Base-by-base conservation (phyloP, 2,329 filamentous ascomycete species). In the Coniochaeta ligniaria region DNA sequence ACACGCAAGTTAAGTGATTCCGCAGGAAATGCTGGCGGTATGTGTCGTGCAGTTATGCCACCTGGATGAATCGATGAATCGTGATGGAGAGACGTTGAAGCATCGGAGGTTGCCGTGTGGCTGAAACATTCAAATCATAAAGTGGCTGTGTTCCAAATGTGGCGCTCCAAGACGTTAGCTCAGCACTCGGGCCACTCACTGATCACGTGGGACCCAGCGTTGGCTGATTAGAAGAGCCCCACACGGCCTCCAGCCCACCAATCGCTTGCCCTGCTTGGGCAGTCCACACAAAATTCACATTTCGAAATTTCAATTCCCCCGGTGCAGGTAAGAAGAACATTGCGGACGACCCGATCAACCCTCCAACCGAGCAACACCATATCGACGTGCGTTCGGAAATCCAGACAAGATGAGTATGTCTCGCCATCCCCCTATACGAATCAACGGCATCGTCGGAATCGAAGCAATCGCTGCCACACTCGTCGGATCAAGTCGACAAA, bases 351-450 rank as follows among this genome's bases (percentile, higher is more conserved):
- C 56, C 56, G 56, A 41, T 36, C 56, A 41, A 58, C 24, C 38
- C 33, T 59, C 58, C 47, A 35, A 58, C 54, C 56, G 33, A 60
- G 54, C 36, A 38, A 24, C 38, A 58, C 59, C 24, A 26, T 22
- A 36, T 36, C 28, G 28, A 31, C 22, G 20, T 54, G 17, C 16
- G 17, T 58, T 20, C 52, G 24, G 35, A 50, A 61, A 61, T 62
- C 65, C 69, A 64, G 79, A 74, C 79, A 83, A 82, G 77, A 83
- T 83, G 80, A 83, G 80, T 83, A 82, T 71, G 80, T 83, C 26
- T 55, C 61, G 61, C 62, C 63, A 47, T 59, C 57, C 47, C 4
- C 59, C 59, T 56, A 12, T 9, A 36, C 36, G 20, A 43, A 28
- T 12, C 54, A 35, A 38, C 36, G 17, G 28, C 35, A 35, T 28